Evolutionary conservation across 1,139 yeast genomes (phyloP), one percentile per base, ranked within the genome.

Genomic region (Barnettozyma hawaiiensis): DNA sequence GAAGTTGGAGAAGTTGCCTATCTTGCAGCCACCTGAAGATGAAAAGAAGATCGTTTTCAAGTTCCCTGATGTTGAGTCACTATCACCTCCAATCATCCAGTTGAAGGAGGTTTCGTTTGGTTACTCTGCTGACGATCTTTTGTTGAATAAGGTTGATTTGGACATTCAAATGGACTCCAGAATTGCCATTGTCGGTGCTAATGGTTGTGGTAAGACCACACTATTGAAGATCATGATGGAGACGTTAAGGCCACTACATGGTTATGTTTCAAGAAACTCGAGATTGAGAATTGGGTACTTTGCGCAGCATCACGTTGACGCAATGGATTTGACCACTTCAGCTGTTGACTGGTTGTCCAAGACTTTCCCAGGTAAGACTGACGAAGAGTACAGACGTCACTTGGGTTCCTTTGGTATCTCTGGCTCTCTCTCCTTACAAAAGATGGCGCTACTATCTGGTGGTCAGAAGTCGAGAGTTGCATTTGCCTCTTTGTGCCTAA

Each of bases 381-480:
- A 90, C 60, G 98, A 92, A 67, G 98, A 94, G 63, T 92, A 90
- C 62, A 83, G 98, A 70, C 83, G 97, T 58, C 96, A 89, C 61
- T 73, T 92, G 56, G 98, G 98, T 45, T 84, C 97, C 1, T 92
- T 92, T 65, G 98, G 98, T 65, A 90, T 92, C 48, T 89, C 96
- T 3, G 98, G 98, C 47, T 73, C 96, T 3, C 71, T 92, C 41
- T 96, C 97, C 48, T 71, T 92, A 57, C 97, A 90, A 61, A 89
- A 85, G 64, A 87, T 92, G 84, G 80, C 80, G 58, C 70, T 85
- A 42, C 70, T 92, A 46, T 92, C 97, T 10, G 98, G 98, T 64
- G 98, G 98, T 71, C 98, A 92, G 62, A 94, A 92, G 63, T 89
- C 97, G 31, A 81, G 98, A 69, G 98, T 92, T 35, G 97, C 97